These are phyloP conservation scores for Apiosordaria backusii DNA, from an alignment of 495 filamentous ascomycete species.

Conservation along the genomic window DNA sequence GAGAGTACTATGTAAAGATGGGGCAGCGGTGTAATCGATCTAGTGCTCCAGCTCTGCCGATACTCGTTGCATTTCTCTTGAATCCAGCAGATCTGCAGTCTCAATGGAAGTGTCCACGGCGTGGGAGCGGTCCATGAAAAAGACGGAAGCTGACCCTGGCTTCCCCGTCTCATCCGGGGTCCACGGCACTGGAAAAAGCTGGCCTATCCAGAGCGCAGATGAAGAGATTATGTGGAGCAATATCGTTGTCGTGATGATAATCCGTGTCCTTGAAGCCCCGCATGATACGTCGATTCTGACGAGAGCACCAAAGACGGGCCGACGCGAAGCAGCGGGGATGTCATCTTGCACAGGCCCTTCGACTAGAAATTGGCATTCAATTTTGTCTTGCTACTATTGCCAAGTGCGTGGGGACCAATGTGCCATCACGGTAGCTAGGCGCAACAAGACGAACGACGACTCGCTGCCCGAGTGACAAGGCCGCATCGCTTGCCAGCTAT, in stretches of 20 bases:
- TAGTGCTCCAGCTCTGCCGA: too few relatives aligned
- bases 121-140: not conserved
- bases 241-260: not conserved
- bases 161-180: not conserved
- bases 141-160: not conserved
- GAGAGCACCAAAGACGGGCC: constrained; percentile 9
- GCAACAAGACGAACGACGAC: not conserved
- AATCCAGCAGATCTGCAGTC: too few relatives aligned
- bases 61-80: too few relatives aligned
- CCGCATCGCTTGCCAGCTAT: not conserved
- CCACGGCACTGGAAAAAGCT: not conserved
- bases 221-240: not conserved
- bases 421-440: not conserved
- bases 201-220: not conserved
- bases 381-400: not conserved
- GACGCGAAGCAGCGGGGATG: constrained; percentile 1
- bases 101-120: too few relatives aligned
- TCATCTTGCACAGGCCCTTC: not conserved
- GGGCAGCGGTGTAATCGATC: too few relatives aligned
- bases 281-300: not conserved
- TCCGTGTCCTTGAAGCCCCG: not conserved
- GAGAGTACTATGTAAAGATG: too few relatives aligned
- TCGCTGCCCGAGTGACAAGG: not conserved
- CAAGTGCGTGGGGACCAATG: not conserved
- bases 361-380: not conserved